A percentile compares a stretch with the other conserved stretches of the same genome.
Conservation (phyloP, 2,329 filamentous ascomycete genomes). For the Magnaporthales sp. region DNA sequence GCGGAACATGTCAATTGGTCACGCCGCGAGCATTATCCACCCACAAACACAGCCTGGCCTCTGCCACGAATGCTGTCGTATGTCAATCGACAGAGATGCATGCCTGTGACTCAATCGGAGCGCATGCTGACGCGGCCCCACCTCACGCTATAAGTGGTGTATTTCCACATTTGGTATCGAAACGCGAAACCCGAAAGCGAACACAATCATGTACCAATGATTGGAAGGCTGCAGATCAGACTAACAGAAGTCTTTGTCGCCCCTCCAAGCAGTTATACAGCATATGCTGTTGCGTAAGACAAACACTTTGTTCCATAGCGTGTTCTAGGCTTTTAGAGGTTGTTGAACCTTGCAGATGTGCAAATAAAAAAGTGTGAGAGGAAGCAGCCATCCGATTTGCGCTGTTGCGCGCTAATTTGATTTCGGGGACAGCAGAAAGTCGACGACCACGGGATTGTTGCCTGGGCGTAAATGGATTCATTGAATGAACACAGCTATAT, state of each 20-base stretch:
- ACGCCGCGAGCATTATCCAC: not conserved
- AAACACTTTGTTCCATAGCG: not conserved
- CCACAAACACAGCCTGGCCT: not conserved
- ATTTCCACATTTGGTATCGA: not conserved
- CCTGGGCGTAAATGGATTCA: not conserved
- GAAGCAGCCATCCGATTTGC: too few species aligned
- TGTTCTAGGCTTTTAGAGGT: not conserved
- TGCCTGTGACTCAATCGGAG: not conserved
- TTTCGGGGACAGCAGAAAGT: not conserved
- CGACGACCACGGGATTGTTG: not conserved
- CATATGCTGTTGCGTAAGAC: not conserved
- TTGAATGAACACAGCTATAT: slow-evolving; percentile 10
- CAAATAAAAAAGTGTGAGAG: too few species aligned
- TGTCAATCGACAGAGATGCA: not conserved
- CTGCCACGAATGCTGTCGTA: not conserved
- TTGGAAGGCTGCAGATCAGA: not conserved
- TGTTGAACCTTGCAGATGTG: not conserved
- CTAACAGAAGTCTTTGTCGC: not conserved
- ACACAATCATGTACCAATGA: not conserved
- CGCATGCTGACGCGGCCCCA: not conserved
- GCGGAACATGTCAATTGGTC: not conserved
- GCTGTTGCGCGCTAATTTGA: not conserved
- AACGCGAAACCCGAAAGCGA: not conserved
- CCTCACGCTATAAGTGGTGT: not conserved
- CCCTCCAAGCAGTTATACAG: not conserved